Evolutionary conservation across 2,329 filamentous ascomycete species (phyloP).

Genomic region (Fusarium sambucinum): DNA sequence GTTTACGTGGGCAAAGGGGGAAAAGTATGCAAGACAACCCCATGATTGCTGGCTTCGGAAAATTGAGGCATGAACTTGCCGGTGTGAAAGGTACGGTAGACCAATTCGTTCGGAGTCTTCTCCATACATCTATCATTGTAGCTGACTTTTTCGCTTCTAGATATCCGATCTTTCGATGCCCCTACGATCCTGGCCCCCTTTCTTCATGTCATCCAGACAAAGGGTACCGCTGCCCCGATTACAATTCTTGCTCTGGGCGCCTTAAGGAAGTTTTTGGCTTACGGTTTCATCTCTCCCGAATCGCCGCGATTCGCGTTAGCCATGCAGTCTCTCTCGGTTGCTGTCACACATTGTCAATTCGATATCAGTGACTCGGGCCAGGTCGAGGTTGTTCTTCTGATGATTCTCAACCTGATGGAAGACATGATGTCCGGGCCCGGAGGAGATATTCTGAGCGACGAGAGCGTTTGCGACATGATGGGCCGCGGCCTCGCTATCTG

Average conservation of each 20-base stretch:
- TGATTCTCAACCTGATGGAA: constrained; percentile 98
- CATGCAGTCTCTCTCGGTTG: constrained; percentile 94
- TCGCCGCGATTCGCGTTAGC: constrained; percentile 91
- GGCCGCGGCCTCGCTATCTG: constrained; percentile 97
- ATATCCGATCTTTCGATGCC: constrained; percentile 90
- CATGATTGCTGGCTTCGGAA: constrained; percentile 93
- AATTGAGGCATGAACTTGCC: constrained; percentile 87
- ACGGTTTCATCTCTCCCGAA: constrained; percentile 85
- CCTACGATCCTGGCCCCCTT: constrained; percentile 92
- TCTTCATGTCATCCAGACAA: constrained; percentile 94
- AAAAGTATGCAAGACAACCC: constrained; percentile 98
- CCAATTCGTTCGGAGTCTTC: background rate
- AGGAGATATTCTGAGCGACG: constrained; percentile 93
- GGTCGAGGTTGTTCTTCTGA: constrained; percentile 93
- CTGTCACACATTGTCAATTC: constrained; percentile 97
- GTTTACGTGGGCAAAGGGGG: constrained; percentile 91
- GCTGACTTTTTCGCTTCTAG: constrained; percentile 57
- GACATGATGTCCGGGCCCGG: constrained; percentile 96
- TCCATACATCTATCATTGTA: constrained; percentile 1
- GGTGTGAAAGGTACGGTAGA: constrained; percentile 76
- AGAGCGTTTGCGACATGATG: constrained; percentile 99
- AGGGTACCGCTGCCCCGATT: constrained; percentile 94
- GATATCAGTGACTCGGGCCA: constrained; percentile 95
- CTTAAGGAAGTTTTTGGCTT: constrained; percentile 95
- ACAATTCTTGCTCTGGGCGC: constrained; percentile 94